Evolutionary conservation across 176 grass and related monocot species (phyloP).

Genomic region (Ensete ventricosum): DNA sequence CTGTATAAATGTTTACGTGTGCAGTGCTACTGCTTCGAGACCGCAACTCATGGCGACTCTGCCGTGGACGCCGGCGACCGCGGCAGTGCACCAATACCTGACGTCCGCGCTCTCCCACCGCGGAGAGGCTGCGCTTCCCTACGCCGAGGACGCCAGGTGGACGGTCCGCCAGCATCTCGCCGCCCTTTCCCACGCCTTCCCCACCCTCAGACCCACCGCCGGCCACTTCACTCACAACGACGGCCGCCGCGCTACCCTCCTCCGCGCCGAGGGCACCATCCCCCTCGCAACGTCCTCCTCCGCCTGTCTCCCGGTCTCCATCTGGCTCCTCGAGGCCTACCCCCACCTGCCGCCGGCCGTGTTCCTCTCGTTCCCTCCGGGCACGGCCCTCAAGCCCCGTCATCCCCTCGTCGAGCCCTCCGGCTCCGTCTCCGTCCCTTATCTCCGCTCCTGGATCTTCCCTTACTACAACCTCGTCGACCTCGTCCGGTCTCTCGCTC

Average conservation of each 20-base stretch:
- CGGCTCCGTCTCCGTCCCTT: slow-evolving; percentile 19
- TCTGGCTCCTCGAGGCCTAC: slow-evolving; percentile 21
- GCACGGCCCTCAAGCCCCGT: not conserved
- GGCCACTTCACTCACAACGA: slow-evolving; percentile 16
- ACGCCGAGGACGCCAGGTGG: not conserved
- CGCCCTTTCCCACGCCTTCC: slow-evolving; percentile 17
- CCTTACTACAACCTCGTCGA: slow-evolving; percentile 12
- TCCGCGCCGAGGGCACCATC: slow-evolving; percentile 19
- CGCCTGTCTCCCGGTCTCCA: not conserved
- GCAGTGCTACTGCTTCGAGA: too few species aligned
- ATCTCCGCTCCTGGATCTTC: slow-evolving; percentile 18
- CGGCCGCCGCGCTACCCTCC: slow-evolving; percentile 1
- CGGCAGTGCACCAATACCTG: not conserved
- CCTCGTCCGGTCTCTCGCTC: slow-evolving; percentile 4
- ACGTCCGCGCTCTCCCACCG: not conserved
- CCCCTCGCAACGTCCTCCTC: not conserved
- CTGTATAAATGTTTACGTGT: too few species aligned
- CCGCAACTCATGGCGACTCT: not conserved
- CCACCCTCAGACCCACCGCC: slow-evolving; percentile 9
- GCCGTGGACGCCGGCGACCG: not conserved
- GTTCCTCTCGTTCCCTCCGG: slow-evolving; percentile 16
- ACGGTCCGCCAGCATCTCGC: slow-evolving; percentile 14
- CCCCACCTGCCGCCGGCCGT: slow-evolving; percentile 3
- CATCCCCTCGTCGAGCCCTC: slow-evolving; percentile 11
- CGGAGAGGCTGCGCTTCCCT: not conserved